Percentiles rank a stretch among this genome's conserved stretches.
phyloP scores from a whole-genome alignment of 257 asterid genomes.

The Solanum gandarillasii region DNA sequence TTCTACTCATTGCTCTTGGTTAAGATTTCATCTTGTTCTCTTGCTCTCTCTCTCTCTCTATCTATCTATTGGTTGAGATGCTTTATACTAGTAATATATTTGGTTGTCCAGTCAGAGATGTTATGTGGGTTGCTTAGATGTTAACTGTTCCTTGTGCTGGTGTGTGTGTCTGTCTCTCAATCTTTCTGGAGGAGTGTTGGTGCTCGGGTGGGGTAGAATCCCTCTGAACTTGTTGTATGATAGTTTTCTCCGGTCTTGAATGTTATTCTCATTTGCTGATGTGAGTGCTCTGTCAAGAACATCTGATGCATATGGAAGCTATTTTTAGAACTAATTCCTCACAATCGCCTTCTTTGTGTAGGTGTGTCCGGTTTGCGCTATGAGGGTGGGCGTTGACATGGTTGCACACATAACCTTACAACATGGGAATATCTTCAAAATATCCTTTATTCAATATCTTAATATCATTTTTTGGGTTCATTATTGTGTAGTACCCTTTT shows the following conservation, averaged over 20 bases:
- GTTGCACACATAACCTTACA: slow-evolving; percentile 90
- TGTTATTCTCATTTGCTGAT: background rate
- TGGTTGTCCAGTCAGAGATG: background rate
- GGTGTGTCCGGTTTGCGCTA: slow-evolving; percentile 90
- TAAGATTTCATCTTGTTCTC: background rate
- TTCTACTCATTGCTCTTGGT: background rate
- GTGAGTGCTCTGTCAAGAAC: background rate
- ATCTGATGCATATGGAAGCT: background rate
- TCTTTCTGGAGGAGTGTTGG: background rate
- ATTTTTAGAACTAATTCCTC: background rate
- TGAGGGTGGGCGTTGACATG: slow-evolving; percentile 95
- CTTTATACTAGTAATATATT: background rate
- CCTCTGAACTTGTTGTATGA: background rate
- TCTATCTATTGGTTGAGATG: background rate
- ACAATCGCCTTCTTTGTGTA: slow-evolving; percentile 19
- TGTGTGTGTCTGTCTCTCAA: background rate
- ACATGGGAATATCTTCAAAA: slow-evolving; percentile 75
- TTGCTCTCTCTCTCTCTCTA: background rate
- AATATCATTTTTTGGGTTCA: background rate
- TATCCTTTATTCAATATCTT: slow-evolving; percentile 45
- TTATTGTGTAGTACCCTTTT: background rate
- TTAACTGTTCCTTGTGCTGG: background rate
- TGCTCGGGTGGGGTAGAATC: background rate
- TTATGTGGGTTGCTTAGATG: background rate
- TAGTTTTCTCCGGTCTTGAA: background rate